These are phyloP conservation scores for Leccinum pallidistipes DNA, from an alignment of 1,284 basidiomycete genomes.

Conservation along the genomic window DNA sequence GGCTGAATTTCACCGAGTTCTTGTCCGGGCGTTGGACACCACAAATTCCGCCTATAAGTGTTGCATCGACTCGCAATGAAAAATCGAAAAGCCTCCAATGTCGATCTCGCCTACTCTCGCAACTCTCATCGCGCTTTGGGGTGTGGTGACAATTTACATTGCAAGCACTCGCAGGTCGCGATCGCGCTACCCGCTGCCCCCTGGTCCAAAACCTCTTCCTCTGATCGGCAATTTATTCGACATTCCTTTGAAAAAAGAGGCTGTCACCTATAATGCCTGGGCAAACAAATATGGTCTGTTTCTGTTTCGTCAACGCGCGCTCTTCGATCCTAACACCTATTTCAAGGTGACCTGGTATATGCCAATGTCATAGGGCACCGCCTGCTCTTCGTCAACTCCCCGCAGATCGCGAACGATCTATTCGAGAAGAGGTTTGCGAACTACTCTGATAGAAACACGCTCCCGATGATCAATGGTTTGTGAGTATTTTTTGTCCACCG, in stretches of 20 bases:
- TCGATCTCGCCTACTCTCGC: slow-evolving; percentile 17
- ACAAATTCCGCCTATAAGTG: slow-evolving; percentile 22
- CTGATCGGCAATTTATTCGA: slow-evolving; percentile 35
- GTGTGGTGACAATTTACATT: slow-evolving; percentile 22
- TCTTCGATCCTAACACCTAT: neutral
- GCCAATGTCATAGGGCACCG: slow-evolving; percentile 9
- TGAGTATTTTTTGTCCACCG: slow-evolving; percentile 4
- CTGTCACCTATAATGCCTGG: slow-evolving; percentile 23
- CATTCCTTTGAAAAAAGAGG: slow-evolving; percentile 26
- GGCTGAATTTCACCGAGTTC: neutral
- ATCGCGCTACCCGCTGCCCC: slow-evolving; percentile 24
- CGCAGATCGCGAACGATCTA: slow-evolving; percentile 37
- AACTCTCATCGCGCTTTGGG: slow-evolving; percentile 26
- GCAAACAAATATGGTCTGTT: slow-evolving; percentile 34
- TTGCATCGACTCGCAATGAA: slow-evolving; percentile 2
- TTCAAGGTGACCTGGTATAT: slow-evolving; percentile 31
- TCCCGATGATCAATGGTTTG: slow-evolving; percentile 36
- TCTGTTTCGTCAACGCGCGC: neutral
- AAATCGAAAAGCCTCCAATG: slow-evolving; percentile 15
- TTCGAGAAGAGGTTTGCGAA: slow-evolving; percentile 35
- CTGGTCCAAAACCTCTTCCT: slow-evolving; percentile 34
- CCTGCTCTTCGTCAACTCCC: slow-evolving; percentile 33
- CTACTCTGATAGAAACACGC: slow-evolving; percentile 32
- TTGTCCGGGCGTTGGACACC: slow-evolving; percentile 20
- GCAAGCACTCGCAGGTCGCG: slow-evolving; percentile 14